A percentile compares a stretch with the other conserved stretches of the same genome.
These are phyloP conservation scores for Penicillium daleae DNA, from an alignment of 495 filamentous ascomycete species.

Conservation along the genomic window DNA sequence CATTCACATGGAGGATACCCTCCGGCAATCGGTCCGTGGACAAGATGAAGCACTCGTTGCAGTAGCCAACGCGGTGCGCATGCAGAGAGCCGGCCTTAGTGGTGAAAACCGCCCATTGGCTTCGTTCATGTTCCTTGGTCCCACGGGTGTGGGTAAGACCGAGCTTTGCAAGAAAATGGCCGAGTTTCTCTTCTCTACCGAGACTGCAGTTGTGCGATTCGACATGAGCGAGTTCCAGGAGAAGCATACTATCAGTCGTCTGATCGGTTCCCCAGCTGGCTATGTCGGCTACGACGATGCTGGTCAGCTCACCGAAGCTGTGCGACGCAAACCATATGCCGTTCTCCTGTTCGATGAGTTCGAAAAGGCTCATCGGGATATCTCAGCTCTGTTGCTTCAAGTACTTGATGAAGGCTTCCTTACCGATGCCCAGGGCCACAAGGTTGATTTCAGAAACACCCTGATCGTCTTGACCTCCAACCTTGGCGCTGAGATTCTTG, in stretches of 20 bases:
- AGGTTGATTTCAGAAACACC: slow-evolving; percentile 94
- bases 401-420: slow-evolving; percentile 97
- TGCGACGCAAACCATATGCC: slow-evolving; percentile 93
- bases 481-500: slow-evolving; percentile 62
- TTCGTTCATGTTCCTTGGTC: slow-evolving; percentile 96
- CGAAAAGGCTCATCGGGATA: slow-evolving; percentile 95
- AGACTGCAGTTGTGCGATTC: slow-evolving; percentile 86
- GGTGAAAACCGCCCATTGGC: slow-evolving; percentile 90
- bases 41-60: slow-evolving; percentile 93
- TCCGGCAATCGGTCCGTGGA: slow-evolving; percentile 82
- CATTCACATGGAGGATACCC: slow-evolving; percentile 90
- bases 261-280: slow-evolving; percentile 91
- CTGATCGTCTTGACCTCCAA: slow-evolving; percentile 96
- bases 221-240: slow-evolving; percentile 99
- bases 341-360: slow-evolving; percentile 96
- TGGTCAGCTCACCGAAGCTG: slow-evolving; percentile 93
- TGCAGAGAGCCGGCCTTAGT: slow-evolving; percentile 90
- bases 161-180: slow-evolving; percentile 97
- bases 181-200: slow-evolving; percentile 88
- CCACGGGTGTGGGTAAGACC: slow-evolving; percentile 96
- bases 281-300: slow-evolving; percentile 98
- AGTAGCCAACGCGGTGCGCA: slow-evolving; percentile 89
- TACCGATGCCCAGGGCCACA: slow-evolving; percentile 93
- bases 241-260: slow-evolving; percentile 90
- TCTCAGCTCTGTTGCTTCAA: slow-evolving; percentile 90